A percentile compares a stretch with the other conserved stretches of the same genome.
Conservation (phyloP, 2,329 filamentous ascomycete species). For the Xylaria sp. region DNA sequence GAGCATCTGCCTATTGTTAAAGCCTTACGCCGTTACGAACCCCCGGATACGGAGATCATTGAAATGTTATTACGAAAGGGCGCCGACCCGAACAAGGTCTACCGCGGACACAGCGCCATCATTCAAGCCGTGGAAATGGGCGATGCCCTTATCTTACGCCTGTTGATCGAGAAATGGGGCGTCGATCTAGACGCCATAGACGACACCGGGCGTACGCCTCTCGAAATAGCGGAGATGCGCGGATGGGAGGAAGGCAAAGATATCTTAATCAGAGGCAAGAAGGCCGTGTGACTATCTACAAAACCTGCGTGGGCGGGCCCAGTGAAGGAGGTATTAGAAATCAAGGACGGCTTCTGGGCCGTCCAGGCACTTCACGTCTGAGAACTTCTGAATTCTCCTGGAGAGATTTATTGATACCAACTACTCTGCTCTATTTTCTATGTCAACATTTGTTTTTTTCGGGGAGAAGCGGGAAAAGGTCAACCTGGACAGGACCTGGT, state of each 20-base stretch:
- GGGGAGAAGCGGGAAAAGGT: conserved; percentile 1
- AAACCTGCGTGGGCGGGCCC: conserved; percentile 9
- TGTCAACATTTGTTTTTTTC: conserved; percentile 2
- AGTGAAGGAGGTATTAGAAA: conserved; percentile 28
- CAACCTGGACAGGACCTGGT: neutral
- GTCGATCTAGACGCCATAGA: conserved; percentile 64
- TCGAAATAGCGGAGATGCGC: conserved; percentile 67
- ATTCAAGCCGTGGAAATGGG: conserved; percentile 74
- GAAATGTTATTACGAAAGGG: conserved; percentile 71
- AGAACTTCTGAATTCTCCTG: conserved; percentile 4
- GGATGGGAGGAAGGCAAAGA: conserved; percentile 68
- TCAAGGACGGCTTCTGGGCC: conserved; percentile 33
- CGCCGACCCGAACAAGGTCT: conserved; percentile 74
- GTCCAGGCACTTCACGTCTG: neutral
- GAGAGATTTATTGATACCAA: conserved; percentile 3
- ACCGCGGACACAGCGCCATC: conserved; percentile 72
- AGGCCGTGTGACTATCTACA: conserved; percentile 38
- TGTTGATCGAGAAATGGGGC: conserved; percentile 61
- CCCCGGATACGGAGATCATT: conserved; percentile 67
- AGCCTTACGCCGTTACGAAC: conserved; percentile 68
- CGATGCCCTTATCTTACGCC: conserved; percentile 62
- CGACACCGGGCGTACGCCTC: conserved; percentile 63
- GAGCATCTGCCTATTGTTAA: conserved; percentile 79
- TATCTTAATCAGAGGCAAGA: conserved; percentile 53
- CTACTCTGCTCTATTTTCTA: conserved; percentile 1